A percentile compares a stretch with the other conserved stretches of the same genome.
phyloP scores from a whole-genome alignment of 2,329 filamentous ascomycete species.

The Aspergillus pseudoglaucus region DNA sequence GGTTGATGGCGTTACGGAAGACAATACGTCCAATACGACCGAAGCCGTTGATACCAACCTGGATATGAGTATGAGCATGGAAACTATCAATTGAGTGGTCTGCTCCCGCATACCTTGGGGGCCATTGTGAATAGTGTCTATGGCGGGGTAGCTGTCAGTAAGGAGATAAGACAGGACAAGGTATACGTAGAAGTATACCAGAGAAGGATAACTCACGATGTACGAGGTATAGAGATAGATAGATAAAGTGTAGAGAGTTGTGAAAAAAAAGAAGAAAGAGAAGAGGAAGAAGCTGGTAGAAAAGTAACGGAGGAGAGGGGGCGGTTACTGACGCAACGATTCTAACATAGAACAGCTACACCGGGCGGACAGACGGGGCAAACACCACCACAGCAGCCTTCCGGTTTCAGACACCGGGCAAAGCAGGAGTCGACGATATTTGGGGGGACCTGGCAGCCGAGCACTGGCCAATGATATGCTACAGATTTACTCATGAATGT shows the following conservation, averaged over 20 bases:
- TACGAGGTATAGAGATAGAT: constrained; percentile 5
- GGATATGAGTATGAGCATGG: constrained; percentile 19
- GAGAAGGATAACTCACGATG: constrained; percentile 6
- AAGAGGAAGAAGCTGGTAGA: constrained; percentile 11
- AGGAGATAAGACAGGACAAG: background rate
- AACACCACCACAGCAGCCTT: constrained; percentile 23
- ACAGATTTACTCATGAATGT: constrained; percentile 23
- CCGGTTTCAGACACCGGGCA: constrained; percentile 40
- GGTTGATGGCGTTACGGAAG: constrained; percentile 95
- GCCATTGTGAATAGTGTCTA: constrained; percentile 26
- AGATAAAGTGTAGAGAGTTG: background rate
- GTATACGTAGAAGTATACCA: background rate
- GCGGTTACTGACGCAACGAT: background rate
- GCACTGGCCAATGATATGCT: constrained; percentile 20
- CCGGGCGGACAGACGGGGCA: constrained; percentile 24
- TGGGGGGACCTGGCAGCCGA: constrained; percentile 20
- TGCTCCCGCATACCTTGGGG: constrained; percentile 16
- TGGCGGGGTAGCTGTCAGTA: constrained; percentile 26
- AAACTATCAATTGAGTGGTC: background rate
- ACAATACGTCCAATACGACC: constrained; percentile 98
- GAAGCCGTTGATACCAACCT: constrained; percentile 97
- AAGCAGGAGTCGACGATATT: constrained; percentile 36
- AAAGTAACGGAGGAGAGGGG: constrained; percentile 5
- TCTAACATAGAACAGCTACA: constrained; percentile 11
- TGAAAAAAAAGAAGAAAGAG: constrained; percentile 8